These are phyloP conservation scores for Xylaria castorea DNA, from an alignment of 495 filamentous ascomycete genomes.

Conservation along the genomic window DNA sequence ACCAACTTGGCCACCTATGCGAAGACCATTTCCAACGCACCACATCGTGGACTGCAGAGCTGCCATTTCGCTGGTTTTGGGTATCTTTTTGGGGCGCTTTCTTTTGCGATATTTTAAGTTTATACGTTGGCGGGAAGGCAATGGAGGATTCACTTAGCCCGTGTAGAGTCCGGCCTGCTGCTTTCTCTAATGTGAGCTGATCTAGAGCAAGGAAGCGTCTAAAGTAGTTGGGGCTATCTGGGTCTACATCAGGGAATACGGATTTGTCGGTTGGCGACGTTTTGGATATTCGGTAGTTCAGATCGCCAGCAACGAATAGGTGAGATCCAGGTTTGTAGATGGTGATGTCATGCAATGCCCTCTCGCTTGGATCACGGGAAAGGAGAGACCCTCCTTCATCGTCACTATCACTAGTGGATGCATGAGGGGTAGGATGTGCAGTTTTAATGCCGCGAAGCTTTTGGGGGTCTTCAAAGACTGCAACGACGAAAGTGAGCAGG, in stretches of 20 bases:
- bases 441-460: constrained; percentile 34
- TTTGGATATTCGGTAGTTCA: constrained; percentile 88
- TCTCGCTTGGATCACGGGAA: constrained; percentile 23
- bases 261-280: constrained; percentile 59
- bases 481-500: neutral
- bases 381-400: constrained; percentile 35
- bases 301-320: constrained; percentile 85
- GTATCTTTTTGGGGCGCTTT: constrained; percentile 48
- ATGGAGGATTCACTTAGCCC: constrained; percentile 77
- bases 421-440: constrained; percentile 21
- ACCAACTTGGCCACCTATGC: constrained; percentile 92
- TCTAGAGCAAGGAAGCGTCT: constrained; percentile 70
- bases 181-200: constrained; percentile 75
- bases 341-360: constrained; percentile 46
- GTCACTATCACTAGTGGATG: constrained; percentile 21
- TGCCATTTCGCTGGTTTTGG: constrained; percentile 35
- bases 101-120: constrained; percentile 60
- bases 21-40: constrained; percentile 75
- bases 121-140: constrained; percentile 91
- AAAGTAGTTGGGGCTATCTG: constrained; percentile 53
- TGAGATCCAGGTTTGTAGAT: constrained; percentile 79
- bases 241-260: constrained; percentile 67
- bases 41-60: constrained; percentile 36
- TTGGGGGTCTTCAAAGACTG: constrained; percentile 66
- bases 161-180: constrained; percentile 70